Evolutionary conservation across 306 rosid species (phyloP).

Genomic region (Pyrus bretschneideri): DNA sequence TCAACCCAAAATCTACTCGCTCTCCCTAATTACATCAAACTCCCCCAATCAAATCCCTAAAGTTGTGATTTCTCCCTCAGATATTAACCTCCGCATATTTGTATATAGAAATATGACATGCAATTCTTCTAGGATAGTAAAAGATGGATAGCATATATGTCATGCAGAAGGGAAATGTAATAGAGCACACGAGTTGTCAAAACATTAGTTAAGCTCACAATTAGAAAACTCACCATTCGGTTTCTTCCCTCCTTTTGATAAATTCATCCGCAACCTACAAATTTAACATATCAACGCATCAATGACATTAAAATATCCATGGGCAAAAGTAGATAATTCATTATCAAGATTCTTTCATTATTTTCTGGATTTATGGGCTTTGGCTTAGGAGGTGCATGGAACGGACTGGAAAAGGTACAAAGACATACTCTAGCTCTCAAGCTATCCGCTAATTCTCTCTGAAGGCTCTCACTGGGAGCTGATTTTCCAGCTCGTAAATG

Average conservation of each 20-base stretch:
- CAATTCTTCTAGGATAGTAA: neutral
- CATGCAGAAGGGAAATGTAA: neutral
- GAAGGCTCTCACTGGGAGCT: constrained; percentile 60
- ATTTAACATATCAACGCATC: constrained; percentile 10
- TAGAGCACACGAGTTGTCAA: neutral
- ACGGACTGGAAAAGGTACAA: neutral
- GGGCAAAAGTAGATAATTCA: too few relatives aligned
- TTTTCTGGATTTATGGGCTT: neutral
- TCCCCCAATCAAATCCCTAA: neutral
- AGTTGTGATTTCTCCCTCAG: neutral
- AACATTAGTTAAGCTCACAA: constrained; percentile 3
- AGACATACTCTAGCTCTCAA: constrained; percentile 60
- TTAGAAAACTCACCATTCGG: constrained; percentile 68
- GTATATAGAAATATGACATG: neutral
- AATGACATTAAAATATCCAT: neutral
- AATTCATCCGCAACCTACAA: constrained; percentile 90
- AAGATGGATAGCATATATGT: neutral
- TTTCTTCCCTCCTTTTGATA: constrained; percentile 76
- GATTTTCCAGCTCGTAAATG: constrained; percentile 65
- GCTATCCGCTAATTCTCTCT: constrained; percentile 75
- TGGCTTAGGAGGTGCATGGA: neutral
- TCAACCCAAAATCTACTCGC: neutral
- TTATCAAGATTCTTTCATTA: neutral
- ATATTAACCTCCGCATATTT: neutral
- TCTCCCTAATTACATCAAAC: neutral